Conservation (phyloP, 2,329 filamentous ascomycete species). For the Blastomyces emzantsi region DNA sequence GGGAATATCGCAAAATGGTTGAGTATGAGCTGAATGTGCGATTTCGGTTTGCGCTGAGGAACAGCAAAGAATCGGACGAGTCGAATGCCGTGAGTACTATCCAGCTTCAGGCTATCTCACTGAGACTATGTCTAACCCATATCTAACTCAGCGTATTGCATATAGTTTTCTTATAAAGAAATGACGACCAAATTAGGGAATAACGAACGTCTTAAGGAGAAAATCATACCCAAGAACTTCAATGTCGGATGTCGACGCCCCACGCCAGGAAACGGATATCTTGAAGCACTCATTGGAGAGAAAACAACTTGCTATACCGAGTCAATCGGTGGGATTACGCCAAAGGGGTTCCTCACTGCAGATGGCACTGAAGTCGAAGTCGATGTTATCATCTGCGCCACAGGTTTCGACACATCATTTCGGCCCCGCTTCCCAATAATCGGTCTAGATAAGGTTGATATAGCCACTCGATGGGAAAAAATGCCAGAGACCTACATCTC, state of each 20-base stretch:
- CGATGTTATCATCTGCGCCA: constrained; percentile 29
- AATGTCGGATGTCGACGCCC: constrained; percentile 30
- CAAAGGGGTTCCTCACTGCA: constrained; percentile 16
- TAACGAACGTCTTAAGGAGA: constrained; percentile 13
- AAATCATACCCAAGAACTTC: constrained; percentile 22
- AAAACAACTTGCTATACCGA: constrained; percentile 17
- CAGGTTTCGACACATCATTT: constrained; percentile 28
- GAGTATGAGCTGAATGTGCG: constrained; percentile 22
- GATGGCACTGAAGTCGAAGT: constrained; percentile 19
- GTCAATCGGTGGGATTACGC: constrained; percentile 12
- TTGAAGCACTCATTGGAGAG: constrained; percentile 19
- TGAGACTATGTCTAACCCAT: neutral
- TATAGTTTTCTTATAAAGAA: constrained; percentile 14
- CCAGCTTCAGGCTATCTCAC: neutral
- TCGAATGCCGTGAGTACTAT: constrained; percentile 11
- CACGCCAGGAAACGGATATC: constrained; percentile 34
- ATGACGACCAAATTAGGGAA: constrained; percentile 15
- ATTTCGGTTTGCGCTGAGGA: constrained; percentile 16
- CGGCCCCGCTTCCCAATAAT: constrained; percentile 11
- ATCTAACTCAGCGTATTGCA: neutral
- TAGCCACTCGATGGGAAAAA: constrained; percentile 14
- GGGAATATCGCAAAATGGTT: constrained; percentile 29
- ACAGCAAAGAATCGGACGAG: constrained; percentile 17
- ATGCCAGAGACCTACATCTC: constrained; percentile 15
- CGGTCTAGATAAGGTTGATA: constrained; percentile 11